phyloP scores from a whole-genome alignment of 768 basidiomycete genomes.

The Boletus sp. region DNA sequence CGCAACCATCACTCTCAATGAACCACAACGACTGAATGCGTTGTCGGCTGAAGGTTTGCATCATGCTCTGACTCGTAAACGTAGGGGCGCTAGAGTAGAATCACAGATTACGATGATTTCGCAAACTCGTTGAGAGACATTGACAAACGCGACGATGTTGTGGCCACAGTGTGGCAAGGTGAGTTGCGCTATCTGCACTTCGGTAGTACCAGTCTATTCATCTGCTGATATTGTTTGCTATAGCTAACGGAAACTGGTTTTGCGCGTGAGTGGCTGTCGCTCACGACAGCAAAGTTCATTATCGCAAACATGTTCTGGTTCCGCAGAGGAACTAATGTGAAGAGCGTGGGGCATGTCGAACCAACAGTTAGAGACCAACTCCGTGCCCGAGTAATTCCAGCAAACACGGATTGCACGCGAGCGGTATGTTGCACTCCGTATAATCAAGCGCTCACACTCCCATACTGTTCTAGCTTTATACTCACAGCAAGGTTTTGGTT shows the following conservation, averaged over 20 bases:
- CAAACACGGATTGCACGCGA: constrained; percentile 59
- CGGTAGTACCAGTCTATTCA: not conserved
- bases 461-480: constrained; percentile 48
- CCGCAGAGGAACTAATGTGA: constrained; percentile 60
- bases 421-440: constrained; percentile 45
- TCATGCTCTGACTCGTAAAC: constrained; percentile 17
- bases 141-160: constrained; percentile 57
- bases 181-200: not conserved
- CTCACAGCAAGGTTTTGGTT: constrained; percentile 66
- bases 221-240: not conserved
- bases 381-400: constrained; percentile 43
- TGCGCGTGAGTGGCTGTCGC: constrained; percentile 54
- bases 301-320: not conserved
- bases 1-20: constrained; percentile 67
- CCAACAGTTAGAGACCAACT: constrained; percentile 46
- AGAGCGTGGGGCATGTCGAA: constrained; percentile 15
- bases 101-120: constrained; percentile 59
- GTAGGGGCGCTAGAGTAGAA: not conserved
- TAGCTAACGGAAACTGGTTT: constrained; percentile 70
- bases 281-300: not conserved
- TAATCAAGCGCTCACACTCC: not conserved
- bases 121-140: constrained; percentile 57
- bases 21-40: constrained; percentile 60
- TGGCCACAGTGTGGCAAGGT: constrained; percentile 72
- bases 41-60: constrained; percentile 47